Conservation (phyloP, 2,329 filamentous ascomycete genomes). For the Xylariaceae sp. region DNA sequence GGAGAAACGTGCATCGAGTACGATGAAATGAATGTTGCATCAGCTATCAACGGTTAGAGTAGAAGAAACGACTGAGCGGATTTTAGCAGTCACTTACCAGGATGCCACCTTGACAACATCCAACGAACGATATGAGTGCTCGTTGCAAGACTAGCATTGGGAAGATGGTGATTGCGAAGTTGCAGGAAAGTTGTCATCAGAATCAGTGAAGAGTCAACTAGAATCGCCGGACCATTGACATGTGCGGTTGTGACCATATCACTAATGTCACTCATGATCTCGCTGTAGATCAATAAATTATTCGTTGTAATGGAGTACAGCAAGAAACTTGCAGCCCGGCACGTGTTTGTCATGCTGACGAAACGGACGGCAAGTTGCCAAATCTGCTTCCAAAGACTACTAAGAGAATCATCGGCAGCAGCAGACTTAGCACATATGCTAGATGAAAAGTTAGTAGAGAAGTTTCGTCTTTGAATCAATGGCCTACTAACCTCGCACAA, state of each 20-base stretch:
- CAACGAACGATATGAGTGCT: conserved; percentile 72
- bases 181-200: conserved; percentile 68
- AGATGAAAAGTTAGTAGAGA: conserved; percentile 13
- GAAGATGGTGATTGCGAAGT: conserved; percentile 60
- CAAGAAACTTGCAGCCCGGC: conserved; percentile 71
- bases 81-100: conserved; percentile 50
- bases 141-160: conserved; percentile 61
- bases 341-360: conserved; percentile 63
- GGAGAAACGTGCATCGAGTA: conserved; percentile 60
- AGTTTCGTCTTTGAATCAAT: not conserved
- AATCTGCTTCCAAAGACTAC: conserved; percentile 59
- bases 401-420: conserved; percentile 39
- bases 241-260: conserved; percentile 71
- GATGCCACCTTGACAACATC: conserved; percentile 77
- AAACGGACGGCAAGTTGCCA: conserved; percentile 72
- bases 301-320: conserved; percentile 62
- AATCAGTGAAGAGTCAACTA: conserved; percentile 73
- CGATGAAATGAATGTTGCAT: conserved; percentile 61
- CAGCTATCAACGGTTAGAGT: conserved; percentile 43
- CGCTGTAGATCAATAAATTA: conserved; percentile 61
- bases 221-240: conserved; percentile 68
- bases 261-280: conserved; percentile 64
- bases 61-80: not conserved
- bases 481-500: conserved; percentile 59
- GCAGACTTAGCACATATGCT: conserved; percentile 44